These are phyloP conservation scores for Chlorella sp. DNA, from an alignment of 139 green algal species.

Conservation along the genomic window DNA sequence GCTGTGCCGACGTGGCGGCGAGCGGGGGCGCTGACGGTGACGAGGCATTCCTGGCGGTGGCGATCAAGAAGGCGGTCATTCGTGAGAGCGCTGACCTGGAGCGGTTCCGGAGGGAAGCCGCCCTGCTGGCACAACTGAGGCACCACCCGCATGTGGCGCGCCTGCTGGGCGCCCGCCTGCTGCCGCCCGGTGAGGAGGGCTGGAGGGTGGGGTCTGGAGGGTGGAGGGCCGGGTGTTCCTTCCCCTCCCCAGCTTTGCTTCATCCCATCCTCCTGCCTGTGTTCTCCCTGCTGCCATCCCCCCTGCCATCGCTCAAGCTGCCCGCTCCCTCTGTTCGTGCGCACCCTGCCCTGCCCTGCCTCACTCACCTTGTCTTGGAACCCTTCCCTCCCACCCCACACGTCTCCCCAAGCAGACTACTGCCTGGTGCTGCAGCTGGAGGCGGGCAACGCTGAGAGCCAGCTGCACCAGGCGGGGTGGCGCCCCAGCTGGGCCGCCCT, in stretches of 20 bases:
- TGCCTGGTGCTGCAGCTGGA: conserved; percentile 73
- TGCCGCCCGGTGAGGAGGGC: conserved; percentile 76
- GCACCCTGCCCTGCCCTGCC: too few relatives aligned
- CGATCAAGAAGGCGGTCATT: conserved; percentile 78
- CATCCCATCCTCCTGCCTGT: neutral
- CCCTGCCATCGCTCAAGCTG: neutral
- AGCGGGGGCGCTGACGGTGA: neutral
- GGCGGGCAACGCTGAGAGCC: conserved; percentile 50
- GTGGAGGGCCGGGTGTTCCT: neutral
- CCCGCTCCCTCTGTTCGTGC: neutral
- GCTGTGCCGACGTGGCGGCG: neutral
- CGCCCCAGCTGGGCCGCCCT: conserved; percentile 48
- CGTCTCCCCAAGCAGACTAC: conserved; percentile 40
- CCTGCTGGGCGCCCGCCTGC: conserved; percentile 64
- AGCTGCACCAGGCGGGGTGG: conserved; percentile 74
- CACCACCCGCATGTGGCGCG: conserved; percentile 57
- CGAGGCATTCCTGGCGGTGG: conserved; percentile 56
- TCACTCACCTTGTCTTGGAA: too few relatives aligned
- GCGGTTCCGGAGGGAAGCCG: conserved; percentile 74
- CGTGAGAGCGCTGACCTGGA: conserved; percentile 66
- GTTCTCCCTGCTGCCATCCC: neutral
- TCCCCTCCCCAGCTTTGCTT: neutral
- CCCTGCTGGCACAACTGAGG: conserved; percentile 60
- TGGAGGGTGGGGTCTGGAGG: too few relatives aligned
- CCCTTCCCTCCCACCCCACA: neutral